These are phyloP conservation scores for Volvox carteri DNA, from an alignment of 163 green algal genomes.

Conservation along the genomic window DNA sequence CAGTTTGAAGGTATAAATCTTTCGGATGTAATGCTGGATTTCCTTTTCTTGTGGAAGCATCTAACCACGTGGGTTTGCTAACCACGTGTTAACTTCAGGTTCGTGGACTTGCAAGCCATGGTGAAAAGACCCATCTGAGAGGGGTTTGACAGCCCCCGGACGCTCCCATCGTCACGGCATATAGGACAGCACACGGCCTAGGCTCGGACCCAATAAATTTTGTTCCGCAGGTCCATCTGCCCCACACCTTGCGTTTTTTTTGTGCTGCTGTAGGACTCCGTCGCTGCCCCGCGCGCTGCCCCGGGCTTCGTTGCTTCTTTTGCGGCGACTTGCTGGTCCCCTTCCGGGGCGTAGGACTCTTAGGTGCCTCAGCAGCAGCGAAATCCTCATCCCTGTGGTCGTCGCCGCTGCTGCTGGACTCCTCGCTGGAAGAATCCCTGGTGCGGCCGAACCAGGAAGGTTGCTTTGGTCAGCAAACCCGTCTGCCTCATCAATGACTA, in stretches of 20 bases:
- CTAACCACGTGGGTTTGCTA: too few relatives aligned
- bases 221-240: too few relatives aligned
- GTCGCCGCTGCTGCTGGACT: background rate
- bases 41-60: too few relatives aligned
- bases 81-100: too few relatives aligned
- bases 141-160: too few relatives aligned
- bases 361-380: background rate
- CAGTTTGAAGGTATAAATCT: too few relatives aligned
- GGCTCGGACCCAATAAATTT: too few relatives aligned
- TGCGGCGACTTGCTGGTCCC: slow-evolving; percentile 3
- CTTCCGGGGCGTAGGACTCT: background rate
- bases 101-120: too few relatives aligned
- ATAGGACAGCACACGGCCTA: too few relatives aligned
- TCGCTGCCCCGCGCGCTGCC: background rate
- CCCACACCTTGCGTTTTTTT: slow-evolving; percentile 13
- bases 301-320: background rate
- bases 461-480: background rate
- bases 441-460: background rate
- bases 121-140: too few relatives aligned
- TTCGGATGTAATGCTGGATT: too few relatives aligned
- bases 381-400: background rate
- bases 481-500: background rate
- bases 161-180: too few relatives aligned
- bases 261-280: background rate
- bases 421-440: background rate